Evolutionary conservation across 1,139 yeast species (phyloP).

Genomic region (Yamadazyma mexicana): DNA sequence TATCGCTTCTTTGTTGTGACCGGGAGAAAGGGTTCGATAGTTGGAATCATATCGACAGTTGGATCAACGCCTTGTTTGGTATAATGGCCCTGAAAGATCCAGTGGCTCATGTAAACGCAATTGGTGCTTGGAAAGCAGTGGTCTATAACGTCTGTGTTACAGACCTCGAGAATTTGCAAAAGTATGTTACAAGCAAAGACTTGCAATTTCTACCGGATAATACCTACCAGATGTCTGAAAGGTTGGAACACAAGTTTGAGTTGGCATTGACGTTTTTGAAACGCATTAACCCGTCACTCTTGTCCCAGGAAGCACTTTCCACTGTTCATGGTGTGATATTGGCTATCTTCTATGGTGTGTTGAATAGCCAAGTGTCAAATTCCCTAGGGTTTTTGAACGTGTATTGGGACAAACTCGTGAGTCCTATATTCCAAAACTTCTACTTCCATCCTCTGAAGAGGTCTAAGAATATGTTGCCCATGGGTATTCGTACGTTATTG

Average conservation of each 20-base stretch:
- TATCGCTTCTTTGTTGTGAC: constrained; percentile 33
- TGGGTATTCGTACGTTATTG: constrained; percentile 20
- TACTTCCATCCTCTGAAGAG: constrained; percentile 25
- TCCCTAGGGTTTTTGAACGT: constrained; percentile 27
- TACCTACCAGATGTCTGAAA: constrained; percentile 5
- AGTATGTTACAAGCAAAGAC: constrained; percentile 7
- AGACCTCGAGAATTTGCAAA: constrained; percentile 24
- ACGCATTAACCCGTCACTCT: background rate
- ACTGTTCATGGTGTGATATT: constrained; percentile 31
- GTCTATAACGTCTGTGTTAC: constrained; percentile 35
- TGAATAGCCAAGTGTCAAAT: constrained; percentile 20
- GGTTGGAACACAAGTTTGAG: constrained; percentile 9
- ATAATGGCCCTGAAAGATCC: constrained; percentile 29
- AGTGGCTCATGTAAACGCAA: constrained; percentile 27
- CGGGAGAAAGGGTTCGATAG: constrained; percentile 25
- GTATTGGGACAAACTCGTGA: constrained; percentile 42
- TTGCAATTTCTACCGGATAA: constrained; percentile 7
- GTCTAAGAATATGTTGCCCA: background rate
- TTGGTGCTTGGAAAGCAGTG: constrained; percentile 40
- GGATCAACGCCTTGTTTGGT: constrained; percentile 35
- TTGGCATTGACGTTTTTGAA: constrained; percentile 5
- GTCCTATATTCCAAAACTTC: constrained; percentile 31
- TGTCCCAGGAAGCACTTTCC: constrained; percentile 26
- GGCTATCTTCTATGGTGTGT: constrained; percentile 32
- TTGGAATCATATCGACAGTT: constrained; percentile 31